phyloP scores from a whole-genome alignment of 129 eudicot genomes.

The Pseudognaphalium luteoalbum region DNA sequence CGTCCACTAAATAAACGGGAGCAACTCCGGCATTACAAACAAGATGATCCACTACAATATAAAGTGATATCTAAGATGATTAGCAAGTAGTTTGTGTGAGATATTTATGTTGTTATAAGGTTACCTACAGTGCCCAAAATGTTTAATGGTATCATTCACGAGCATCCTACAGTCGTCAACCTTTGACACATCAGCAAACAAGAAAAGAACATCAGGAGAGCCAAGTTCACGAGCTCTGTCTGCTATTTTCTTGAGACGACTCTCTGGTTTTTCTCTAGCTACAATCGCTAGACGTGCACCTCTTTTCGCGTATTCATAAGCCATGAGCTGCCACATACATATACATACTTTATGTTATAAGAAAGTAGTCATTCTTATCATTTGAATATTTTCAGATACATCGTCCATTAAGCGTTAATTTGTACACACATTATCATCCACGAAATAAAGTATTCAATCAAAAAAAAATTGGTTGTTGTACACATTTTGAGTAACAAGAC shows the following conservation, averaged over 20 bases:
- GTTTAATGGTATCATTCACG: slow-evolving; percentile 36
- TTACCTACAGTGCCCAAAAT: slow-evolving; percentile 39
- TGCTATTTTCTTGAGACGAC: slow-evolving; percentile 45
- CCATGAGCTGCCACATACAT: slow-evolving; percentile 38
- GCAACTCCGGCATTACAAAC: slow-evolving; percentile 56
- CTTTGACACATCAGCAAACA: slow-evolving; percentile 45
- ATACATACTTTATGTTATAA: too few species aligned
- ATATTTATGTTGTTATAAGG: slow-evolving; percentile 2
- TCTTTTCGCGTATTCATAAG: slow-evolving; percentile 48
- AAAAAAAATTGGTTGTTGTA: too few species aligned
- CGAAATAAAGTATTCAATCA: too few species aligned
- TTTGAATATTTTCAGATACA: too few species aligned
- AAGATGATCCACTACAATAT: slow-evolving; percentile 50
- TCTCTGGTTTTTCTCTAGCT: slow-evolving; percentile 36
- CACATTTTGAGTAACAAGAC: too few species aligned
- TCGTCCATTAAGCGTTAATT: too few species aligned
- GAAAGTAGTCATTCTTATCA: too few species aligned
- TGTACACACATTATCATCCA: too few species aligned
- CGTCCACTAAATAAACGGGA: slow-evolving; percentile 9
- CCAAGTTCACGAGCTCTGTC: slow-evolving; percentile 38
- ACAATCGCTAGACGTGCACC: slow-evolving; percentile 42
- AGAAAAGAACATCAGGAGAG: slow-evolving; percentile 45
- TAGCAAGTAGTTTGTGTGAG: background rate
- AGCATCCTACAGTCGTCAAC: slow-evolving; percentile 39
- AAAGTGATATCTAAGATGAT: background rate